Evolutionary conservation across 192 early-diverging fungal genomes (phyloP).

Genomic region (Rhizoclosmatium globosum): DNA sequence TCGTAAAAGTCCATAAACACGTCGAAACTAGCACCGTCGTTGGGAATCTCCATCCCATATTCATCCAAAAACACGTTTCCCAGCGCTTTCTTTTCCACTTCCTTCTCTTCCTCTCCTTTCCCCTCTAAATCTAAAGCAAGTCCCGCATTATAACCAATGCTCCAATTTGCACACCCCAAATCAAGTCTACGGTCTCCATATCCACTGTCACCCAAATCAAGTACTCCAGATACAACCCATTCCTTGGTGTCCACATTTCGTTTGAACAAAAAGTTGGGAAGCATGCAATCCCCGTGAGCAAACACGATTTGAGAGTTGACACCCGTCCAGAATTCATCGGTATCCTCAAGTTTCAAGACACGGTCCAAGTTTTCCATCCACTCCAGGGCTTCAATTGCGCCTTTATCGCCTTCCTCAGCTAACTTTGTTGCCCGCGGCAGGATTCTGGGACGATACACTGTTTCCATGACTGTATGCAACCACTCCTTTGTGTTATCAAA

Average conservation of each 20-base stretch:
- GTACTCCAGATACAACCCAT: not conserved
- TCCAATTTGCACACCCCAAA: not conserved
- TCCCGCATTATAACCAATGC: not conserved
- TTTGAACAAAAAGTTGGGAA: slow-evolving; percentile 1
- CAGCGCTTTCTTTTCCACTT: not conserved
- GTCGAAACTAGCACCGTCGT: not conserved
- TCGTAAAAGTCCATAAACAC: slow-evolving; percentile 7
- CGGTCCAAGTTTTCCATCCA: not conserved
- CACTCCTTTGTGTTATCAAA: not conserved
- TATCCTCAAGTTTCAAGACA: not conserved
- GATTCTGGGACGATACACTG: not conserved
- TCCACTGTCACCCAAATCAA: slow-evolving; percentile 7
- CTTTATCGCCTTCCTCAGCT: not conserved
- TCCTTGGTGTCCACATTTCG: not conserved
- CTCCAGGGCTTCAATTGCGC: not conserved
- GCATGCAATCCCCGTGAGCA: slow-evolving; percentile 2
- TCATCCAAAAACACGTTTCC: not conserved
- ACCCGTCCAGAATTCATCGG: not conserved
- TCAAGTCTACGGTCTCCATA: not conserved
- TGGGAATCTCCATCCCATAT: slow-evolving; percentile 10
- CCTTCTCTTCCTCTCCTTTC: not conserved
- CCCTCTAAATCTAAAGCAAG: no score
- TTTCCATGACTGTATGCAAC: not conserved
- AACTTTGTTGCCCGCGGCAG: not conserved
- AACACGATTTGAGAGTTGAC: not conserved